Conservation (phyloP, 2,329 filamentous ascomycete species). For the Beauveria australis region DNA sequence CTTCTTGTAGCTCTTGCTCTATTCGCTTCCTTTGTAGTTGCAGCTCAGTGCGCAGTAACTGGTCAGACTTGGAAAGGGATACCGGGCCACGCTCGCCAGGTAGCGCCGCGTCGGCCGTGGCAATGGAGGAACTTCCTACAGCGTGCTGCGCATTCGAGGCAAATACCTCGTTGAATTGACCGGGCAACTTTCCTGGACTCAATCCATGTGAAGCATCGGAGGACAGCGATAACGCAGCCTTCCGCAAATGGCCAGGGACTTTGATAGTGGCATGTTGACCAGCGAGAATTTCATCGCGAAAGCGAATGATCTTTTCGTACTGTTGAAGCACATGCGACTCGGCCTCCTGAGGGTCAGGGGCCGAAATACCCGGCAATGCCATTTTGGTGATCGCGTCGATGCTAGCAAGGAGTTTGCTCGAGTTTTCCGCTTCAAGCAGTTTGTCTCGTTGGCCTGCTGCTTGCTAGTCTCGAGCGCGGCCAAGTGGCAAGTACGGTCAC, state of each 20-base stretch:
- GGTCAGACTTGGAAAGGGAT: constrained; percentile 77
- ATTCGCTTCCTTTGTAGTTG: constrained; percentile 72
- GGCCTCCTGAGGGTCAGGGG: constrained; percentile 30
- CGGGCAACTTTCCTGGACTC: constrained; percentile 1
- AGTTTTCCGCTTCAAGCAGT: not conserved
- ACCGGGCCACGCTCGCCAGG: constrained; percentile 50
- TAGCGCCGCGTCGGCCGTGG: not conserved
- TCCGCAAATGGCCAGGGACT: constrained; percentile 26
- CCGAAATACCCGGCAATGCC: constrained; percentile 16
- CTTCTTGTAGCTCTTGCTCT: constrained; percentile 69
- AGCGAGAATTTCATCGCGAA: constrained; percentile 73
- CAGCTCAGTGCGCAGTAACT: constrained; percentile 73
- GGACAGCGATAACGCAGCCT: not conserved
- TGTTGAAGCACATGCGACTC: constrained; percentile 53
- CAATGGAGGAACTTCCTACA: not conserved
- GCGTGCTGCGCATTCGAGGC: constrained; percentile 27
- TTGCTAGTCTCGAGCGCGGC: not conserved
- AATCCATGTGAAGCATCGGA: not conserved
- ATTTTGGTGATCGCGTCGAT: constrained; percentile 14
- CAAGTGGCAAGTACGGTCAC: not conserved
- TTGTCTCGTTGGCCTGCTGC: not conserved
- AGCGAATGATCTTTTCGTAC: constrained; percentile 71
- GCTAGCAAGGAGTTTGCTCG: not conserved
- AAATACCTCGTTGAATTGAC: constrained; percentile 27
- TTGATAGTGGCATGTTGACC: constrained; percentile 63